Percentiles rank a stretch among this genome's conserved stretches.
Conservation (phyloP, 1,284 basidiomycete genomes). For the Cryptococcus neoformans region DNA sequence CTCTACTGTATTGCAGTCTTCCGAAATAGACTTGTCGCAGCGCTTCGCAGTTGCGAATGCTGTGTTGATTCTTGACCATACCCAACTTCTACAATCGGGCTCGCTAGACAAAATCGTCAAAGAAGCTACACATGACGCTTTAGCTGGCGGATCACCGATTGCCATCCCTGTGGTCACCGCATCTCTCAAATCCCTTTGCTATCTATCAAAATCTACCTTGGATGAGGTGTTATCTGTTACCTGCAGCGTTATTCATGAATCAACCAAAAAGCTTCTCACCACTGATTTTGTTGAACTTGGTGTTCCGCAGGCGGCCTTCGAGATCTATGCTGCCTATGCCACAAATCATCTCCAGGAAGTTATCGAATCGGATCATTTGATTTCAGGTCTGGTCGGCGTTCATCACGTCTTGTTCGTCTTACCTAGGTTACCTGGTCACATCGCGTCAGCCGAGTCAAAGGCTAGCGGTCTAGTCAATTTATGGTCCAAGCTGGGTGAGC, state of each 20-base stretch:
- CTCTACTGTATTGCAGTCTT: slow-evolving; percentile 10
- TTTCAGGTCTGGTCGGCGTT: slow-evolving; percentile 29
- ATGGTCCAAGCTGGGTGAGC: slow-evolving; percentile 15
- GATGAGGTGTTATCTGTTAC: slow-evolving; percentile 35
- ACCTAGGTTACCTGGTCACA: slow-evolving; percentile 21
- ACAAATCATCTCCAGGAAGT: slow-evolving; percentile 19
- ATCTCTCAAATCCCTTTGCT: slow-evolving; percentile 1
- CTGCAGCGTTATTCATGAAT: slow-evolving; percentile 54
- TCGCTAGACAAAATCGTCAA: slow-evolving; percentile 27
- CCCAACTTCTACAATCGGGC: slow-evolving; percentile 15
- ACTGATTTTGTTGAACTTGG: slow-evolving; percentile 18
- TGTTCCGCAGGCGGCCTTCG: slow-evolving; percentile 17
- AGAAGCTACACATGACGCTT: slow-evolving; percentile 31
- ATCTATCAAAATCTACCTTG: slow-evolving; percentile 27
- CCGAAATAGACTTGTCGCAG: slow-evolving; percentile 8
- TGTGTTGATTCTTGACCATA: slow-evolving; percentile 1
- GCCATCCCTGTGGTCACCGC: slow-evolving; percentile 11
- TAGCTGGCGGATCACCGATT: slow-evolving; percentile 12
- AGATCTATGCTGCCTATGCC: slow-evolving; percentile 37
- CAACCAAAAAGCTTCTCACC: slow-evolving; percentile 47
- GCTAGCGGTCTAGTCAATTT: slow-evolving; percentile 9
- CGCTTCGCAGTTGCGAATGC: slow-evolving; percentile 21
- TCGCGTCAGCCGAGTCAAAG: slow-evolving; percentile 3
- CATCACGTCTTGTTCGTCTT: slow-evolving; percentile 38
- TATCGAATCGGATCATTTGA: slow-evolving; percentile 27